Evolutionary conservation across 2,329 filamentous ascomycete species (phyloP), one percentile per base, ranked within the genome.

Genomic region (Pseudogymnoascus sp.): DNA sequence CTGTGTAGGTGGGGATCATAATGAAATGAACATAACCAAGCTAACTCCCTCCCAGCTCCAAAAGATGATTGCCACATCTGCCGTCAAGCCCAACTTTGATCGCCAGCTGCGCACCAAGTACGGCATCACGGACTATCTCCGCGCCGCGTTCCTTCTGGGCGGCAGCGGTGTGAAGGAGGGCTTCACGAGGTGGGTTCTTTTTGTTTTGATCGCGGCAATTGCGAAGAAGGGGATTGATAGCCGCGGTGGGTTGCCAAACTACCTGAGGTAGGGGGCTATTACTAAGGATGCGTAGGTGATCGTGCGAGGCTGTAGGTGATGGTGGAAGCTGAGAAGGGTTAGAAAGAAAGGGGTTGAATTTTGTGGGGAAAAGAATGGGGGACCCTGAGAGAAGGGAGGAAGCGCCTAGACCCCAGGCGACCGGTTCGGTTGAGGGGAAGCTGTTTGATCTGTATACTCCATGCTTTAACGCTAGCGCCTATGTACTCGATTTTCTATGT

Each of bases 81-180:
- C 69, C 18, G 63, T 71, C 66, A 81, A 77, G 71, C 83, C 85
- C 65, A 79, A 85, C 73, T 89, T 89, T 71, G 83, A 87, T 73
- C 83, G 87, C 68, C 74, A 81, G 63, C 85, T 86, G 66, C 78
- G 78, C 35, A 76, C 79, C 62, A 71, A 80, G 67, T 77, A 75
- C 64, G 82, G 84, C 0, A 49, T 83, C 3, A 73, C 71, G 43
- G 87, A 87, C 73, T 87, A 83, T 81, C 1, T 80, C 18, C 71
- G 76, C 63, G 70, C 86, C 41, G 61, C 86, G 35, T 65, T 82
- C 16, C 75, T 79, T 6, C 76, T 87, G 40, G 84, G 85, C 37
- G 78, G 79, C 31, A 76, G 76, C 64, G 75, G 76, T 63, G 73
- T 73, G 31, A 79, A 79, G 76, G 79, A 79, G 73, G 79, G 79